These are phyloP conservation scores for Eremochloa ophiuroides DNA, from an alignment of 176 grass and related monocot species.

Conservation along the genomic window DNA sequence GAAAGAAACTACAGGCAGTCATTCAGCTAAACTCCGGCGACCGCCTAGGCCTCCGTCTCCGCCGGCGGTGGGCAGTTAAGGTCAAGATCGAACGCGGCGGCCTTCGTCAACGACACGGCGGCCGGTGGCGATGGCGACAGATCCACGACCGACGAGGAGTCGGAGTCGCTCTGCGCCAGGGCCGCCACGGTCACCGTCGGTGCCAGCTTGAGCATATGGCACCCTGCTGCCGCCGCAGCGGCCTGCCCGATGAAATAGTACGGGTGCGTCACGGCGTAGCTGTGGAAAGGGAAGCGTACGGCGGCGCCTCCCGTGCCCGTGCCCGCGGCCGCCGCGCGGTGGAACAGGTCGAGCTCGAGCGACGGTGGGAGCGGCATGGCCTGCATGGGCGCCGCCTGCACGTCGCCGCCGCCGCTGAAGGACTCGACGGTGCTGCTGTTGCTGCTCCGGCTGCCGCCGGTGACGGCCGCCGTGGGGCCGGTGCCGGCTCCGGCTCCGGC, in stretches of 20 bases:
- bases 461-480: background rate
- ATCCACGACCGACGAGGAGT: slow-evolving; percentile 72
- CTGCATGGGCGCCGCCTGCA: slow-evolving; percentile 45
- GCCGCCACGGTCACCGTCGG: slow-evolving; percentile 25
- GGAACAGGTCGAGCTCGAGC: background rate
- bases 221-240: background rate
- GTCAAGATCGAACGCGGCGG: slow-evolving; percentile 58
- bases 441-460: slow-evolving; percentile 58
- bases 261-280: slow-evolving; percentile 35
- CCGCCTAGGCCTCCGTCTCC: slow-evolving; percentile 47
- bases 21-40: slow-evolving; percentile 27
- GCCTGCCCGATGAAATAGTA: slow-evolving; percentile 59
- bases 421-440: slow-evolving; percentile 89
- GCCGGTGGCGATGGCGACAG: slow-evolving; percentile 37
- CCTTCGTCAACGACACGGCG: slow-evolving; percentile 18
- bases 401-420: slow-evolving; percentile 51
- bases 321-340: no score
- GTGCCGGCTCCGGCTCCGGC: background rate
- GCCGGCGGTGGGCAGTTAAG: slow-evolving; percentile 68
- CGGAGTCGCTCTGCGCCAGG: slow-evolving; percentile 68
- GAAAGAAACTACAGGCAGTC: slow-evolving; percentile 3
- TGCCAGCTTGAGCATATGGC: slow-evolving; percentile 25
- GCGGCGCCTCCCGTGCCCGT: background rate
- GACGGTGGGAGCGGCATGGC: slow-evolving; percentile 44
- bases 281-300: slow-evolving; percentile 48